Base-by-base conservation (phyloP, 2,329 filamentous ascomycete genomes). In the Moelleriella libera region DNA sequence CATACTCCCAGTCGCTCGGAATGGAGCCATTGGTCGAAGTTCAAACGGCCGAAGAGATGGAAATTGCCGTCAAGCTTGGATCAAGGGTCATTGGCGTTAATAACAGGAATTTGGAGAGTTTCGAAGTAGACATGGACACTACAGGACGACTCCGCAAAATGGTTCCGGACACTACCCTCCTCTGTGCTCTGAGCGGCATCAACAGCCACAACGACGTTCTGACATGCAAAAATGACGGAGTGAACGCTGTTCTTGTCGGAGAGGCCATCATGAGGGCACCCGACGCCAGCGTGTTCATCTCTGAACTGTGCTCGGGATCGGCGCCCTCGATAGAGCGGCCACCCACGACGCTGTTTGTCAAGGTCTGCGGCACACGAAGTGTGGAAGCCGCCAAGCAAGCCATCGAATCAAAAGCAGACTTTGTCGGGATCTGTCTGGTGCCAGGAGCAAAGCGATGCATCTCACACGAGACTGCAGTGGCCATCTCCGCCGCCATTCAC, bases 1-100 rank as follows among this genome's bases (percentile, higher is more conserved):
- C 81, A 49, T 98, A 97, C 68, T 96, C 88, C 1, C 74, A 81
- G 42, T 88, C 83, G 2, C 73, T 98, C 2, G 90, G 89, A 14
- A 98, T 98, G 92, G 94, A 98, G 67, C 92, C 92, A 34, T 68
- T 98, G 31, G 92, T 98, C 2, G 92, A 98, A 63, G 92, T 98
- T 30, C 94, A 98, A 60, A 98, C 85, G 41, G 80, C 83, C 0
- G 86, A 92, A 45, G 92, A 98, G 66, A 98, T 96, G 87, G 75
- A 83, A 40, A 82, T 81, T 48, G 92, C 94, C 6, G 80, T 96
- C 43, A 78, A 85, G 48, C 74, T 98, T 28, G 92, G 90, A 9
- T 78, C 92, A 28, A 84, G 89, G 65, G 90, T 88, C 39, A 94
- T 98, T 57, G 92, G 92, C 30, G 92, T 98, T 56, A 98, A 98